phyloP scores from a whole-genome alignment of 2,329 filamentous ascomycete species.

The Fusarium sp. region DNA sequence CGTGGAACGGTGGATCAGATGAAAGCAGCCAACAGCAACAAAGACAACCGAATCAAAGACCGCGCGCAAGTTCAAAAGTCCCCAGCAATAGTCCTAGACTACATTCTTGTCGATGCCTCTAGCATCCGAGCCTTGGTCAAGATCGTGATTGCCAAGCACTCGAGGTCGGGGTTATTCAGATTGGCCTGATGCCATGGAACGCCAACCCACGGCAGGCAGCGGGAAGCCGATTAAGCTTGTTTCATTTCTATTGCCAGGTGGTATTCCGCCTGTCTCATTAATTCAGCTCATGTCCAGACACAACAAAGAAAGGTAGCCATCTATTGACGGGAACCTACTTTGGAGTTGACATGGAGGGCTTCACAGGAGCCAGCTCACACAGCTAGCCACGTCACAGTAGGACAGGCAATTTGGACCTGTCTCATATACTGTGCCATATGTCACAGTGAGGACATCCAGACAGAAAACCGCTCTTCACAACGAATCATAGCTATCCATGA shows the following conservation, averaged over 20 bases:
- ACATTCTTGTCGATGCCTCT: constrained; percentile 1
- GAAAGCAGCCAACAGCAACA: constrained; percentile 18
- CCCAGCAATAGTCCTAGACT: not conserved
- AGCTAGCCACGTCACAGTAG: constrained; percentile 24
- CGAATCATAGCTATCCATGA: constrained; percentile 13
- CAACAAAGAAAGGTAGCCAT: constrained; percentile 12
- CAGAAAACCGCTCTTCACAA: not conserved
- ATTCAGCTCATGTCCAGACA: not conserved
- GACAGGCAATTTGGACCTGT: constrained; percentile 5
- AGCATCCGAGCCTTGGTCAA: not conserved
- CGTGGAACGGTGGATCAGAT: constrained; percentile 34
- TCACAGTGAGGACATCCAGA: constrained; percentile 13
- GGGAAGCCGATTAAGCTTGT: constrained; percentile 40
- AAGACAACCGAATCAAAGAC: constrained; percentile 15
- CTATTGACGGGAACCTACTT: constrained; percentile 31
- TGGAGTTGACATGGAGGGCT: constrained; percentile 16
- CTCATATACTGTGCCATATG: constrained; percentile 13
- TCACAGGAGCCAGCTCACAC: constrained; percentile 22
- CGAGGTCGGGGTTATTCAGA: constrained; percentile 12
- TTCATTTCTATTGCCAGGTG: constrained; percentile 26
- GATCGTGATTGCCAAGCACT: constrained; percentile 33
- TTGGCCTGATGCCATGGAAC: constrained; percentile 6
- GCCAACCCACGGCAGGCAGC: constrained; percentile 16
- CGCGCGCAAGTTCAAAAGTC: constrained; percentile 9
- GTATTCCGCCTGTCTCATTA: constrained; percentile 11